phyloP scores from a whole-genome alignment of 2,329 filamentous ascomycete species.

The Nothophoma quercina region DNA sequence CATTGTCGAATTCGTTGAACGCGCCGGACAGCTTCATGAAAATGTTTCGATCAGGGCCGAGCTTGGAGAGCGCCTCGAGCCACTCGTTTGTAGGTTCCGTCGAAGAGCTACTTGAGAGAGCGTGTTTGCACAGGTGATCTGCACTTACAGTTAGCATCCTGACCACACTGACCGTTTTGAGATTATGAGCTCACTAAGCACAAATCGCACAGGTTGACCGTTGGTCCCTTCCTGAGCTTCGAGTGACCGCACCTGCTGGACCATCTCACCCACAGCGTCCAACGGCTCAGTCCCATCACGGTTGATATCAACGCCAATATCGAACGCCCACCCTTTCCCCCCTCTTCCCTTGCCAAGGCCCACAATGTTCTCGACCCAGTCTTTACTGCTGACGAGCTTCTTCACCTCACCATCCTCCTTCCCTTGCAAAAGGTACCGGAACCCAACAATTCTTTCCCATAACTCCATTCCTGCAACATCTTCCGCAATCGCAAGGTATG shows the following conservation, averaged over 20 bases:
- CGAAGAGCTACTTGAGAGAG: constrained; percentile 66
- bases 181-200: constrained; percentile 74
- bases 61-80: constrained; percentile 71
- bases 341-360: constrained; percentile 68
- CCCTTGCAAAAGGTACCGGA: constrained; percentile 79
- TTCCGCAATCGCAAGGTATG: constrained; percentile 70
- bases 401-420: constrained; percentile 48
- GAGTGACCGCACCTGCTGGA: constrained; percentile 53
- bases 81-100: constrained; percentile 66
- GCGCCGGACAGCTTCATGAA: constrained; percentile 92
- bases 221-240: constrained; percentile 63
- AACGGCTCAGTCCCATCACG: constrained; percentile 72
- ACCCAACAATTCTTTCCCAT: constrained; percentile 76
- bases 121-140: constrained; percentile 93
- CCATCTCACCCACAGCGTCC: constrained; percentile 46
- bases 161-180: no score
- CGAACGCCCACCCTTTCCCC: constrained; percentile 72
- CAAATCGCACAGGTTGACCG: constrained; percentile 63
- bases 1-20: constrained; percentile 77
- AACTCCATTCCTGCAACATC: constrained; percentile 66
- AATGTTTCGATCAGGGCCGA: constrained; percentile 70
- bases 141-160: neutral
- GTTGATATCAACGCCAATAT: constrained; percentile 83
- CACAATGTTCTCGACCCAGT: constrained; percentile 60
- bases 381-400: constrained; percentile 41